Evolutionary conservation across 257 asterid genomes (phyloP).

Genomic region (Solanum pennellii): DNA sequence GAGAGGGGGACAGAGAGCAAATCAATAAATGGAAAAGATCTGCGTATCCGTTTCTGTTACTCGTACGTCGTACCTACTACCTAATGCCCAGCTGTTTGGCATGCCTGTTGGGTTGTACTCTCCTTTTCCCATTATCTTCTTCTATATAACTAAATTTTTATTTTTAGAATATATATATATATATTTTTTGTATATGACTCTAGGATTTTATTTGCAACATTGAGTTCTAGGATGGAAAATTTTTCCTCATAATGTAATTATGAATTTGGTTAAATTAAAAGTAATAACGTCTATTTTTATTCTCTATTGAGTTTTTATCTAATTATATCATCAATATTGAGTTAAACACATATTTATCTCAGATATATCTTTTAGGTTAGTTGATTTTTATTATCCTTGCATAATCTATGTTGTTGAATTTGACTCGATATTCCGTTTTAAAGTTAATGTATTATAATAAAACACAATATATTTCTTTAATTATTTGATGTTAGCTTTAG

Average conservation of each 20-base stretch:
- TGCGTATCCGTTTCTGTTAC: slow-evolving; percentile 14
- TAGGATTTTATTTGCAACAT: neutral
- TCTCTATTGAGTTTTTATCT: neutral
- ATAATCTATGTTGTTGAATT: too few relatives aligned
- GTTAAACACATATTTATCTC: too few relatives aligned
- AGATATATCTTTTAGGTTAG: too few relatives aligned
- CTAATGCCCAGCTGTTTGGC: slow-evolving; percentile 19
- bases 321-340: neutral
- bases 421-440: too few relatives aligned
- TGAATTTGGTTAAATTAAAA: neutral
- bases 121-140: neutral
- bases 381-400: neutral
- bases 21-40: slow-evolving; percentile 6
- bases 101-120: slow-evolving; percentile 3
- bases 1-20: neutral
- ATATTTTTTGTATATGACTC: too few relatives aligned
- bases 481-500: too few relatives aligned
- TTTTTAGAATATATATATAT: too few relatives aligned
- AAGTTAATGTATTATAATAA: too few relatives aligned
- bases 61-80: slow-evolving; percentile 37
- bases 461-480: too few relatives aligned
- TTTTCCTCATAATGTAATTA: neutral
- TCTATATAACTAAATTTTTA: too few relatives aligned
- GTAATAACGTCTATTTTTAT: neutral
- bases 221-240: neutral